Percentiles rank a stretch among this genome's conserved stretches.
phyloP scores from a whole-genome alignment of 148 eudicot species.

The Cornus florida region DNA sequence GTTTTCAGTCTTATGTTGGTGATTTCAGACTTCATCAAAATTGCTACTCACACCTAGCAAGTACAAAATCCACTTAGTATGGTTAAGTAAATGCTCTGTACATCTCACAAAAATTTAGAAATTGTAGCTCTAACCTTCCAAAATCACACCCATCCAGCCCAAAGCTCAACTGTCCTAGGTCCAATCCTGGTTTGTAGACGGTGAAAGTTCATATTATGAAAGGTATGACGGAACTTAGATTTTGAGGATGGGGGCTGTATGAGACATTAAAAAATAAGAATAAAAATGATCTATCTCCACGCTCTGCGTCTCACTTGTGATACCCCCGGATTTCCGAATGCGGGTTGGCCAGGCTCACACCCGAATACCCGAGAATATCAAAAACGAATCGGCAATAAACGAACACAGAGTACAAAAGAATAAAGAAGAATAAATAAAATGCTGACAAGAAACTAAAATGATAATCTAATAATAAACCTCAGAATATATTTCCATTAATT shows the following conservation, averaged over 20 bases:
- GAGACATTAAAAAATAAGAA: neutral
- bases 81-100: neutral
- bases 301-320: neutral
- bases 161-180: neutral
- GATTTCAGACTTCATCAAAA: no score
- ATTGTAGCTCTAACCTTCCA: neutral
- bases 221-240: neutral
- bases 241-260: neutral
- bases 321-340: no score
- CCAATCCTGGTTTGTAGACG: neutral
- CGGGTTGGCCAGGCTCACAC: no score
- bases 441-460: no score
- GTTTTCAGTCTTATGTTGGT: no score
- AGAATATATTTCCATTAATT: no score
- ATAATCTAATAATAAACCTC: no score
- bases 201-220: neutral
- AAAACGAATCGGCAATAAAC: no score
- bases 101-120: neutral
- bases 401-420: no score
- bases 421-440: no score
- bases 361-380: no score
- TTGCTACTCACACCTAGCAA: neutral
- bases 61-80: neutral
- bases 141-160: neutral
- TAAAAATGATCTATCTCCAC: neutral